These are phyloP conservation scores for Penstemon davidsonii DNA, from an alignment of 257 asterid species.

Conservation along the genomic window DNA sequence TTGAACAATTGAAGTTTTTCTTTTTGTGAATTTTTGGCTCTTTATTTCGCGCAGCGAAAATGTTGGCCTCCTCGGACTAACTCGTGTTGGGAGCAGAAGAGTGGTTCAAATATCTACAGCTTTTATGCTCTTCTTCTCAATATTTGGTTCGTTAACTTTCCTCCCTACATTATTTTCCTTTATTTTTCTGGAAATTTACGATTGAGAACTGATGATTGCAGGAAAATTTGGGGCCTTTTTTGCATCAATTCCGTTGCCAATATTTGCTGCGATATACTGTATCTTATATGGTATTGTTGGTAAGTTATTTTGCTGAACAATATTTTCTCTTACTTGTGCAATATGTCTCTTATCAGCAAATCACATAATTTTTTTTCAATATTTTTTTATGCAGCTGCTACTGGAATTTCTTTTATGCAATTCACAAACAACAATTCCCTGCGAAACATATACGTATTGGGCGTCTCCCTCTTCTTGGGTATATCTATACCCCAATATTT, in stretches of 20 bases:
- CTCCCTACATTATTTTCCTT: background rate
- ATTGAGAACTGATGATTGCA: conserved; percentile 34
- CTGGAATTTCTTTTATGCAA: conserved; percentile 81
- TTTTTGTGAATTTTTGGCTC: conserved; percentile 1
- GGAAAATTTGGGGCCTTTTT: conserved; percentile 98
- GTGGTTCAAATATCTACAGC: conserved; percentile 88
- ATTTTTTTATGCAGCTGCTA: conserved; percentile 63
- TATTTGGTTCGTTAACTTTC: conserved; percentile 63
- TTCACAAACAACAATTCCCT: conserved; percentile 87
- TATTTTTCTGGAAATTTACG: conserved; percentile 7
- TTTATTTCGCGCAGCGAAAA: conserved; percentile 67
- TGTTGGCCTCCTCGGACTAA: conserved; percentile 94
- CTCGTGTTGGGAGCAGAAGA: conserved; percentile 99
- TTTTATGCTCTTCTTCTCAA: conserved; percentile 97
- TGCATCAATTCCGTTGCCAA: conserved; percentile 89
- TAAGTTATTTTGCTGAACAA: conserved; percentile 35
- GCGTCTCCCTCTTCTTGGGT: conserved; percentile 77
- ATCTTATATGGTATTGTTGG: conserved; percentile 89
- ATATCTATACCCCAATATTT: conserved; percentile 88
- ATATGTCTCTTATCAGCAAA: background rate
- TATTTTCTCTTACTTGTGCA: background rate
- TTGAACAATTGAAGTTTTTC: conserved; percentile 8
- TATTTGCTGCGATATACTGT: conserved; percentile 93
- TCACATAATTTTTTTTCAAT: background rate
- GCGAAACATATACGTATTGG: conserved; percentile 82